Conservation (phyloP, 768 basidiomycete species). For the Gloeostereum incarnatum region DNA sequence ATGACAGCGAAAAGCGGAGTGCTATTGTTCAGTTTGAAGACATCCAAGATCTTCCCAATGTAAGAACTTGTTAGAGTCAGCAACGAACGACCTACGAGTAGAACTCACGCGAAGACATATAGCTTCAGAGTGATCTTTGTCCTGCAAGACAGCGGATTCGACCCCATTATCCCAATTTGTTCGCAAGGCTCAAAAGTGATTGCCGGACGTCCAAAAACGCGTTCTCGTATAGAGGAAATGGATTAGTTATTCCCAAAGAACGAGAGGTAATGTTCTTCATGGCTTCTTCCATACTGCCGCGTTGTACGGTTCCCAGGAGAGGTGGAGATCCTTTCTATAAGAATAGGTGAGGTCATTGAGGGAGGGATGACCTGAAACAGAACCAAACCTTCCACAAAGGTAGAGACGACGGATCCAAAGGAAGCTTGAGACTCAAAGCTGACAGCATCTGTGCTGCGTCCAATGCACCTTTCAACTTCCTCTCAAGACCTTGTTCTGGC, state of each 20-base stretch:
- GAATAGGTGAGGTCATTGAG: too few relatives aligned
- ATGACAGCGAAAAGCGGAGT: conserved; percentile 7
- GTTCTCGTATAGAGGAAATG: conserved; percentile 4
- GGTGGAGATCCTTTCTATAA: too few relatives aligned
- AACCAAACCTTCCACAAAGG: too few relatives aligned
- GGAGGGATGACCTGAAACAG: too few relatives aligned
- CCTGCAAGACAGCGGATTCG: conserved; percentile 1
- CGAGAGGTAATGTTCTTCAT: background rate
- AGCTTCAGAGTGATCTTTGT: conserved; percentile 3
- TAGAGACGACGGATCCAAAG: too few relatives aligned
- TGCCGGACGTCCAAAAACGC: conserved; percentile 8
- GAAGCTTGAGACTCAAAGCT: too few relatives aligned
- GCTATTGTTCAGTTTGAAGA: conserved; percentile 1
- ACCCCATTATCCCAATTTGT: background rate
- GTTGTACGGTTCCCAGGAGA: too few relatives aligned
- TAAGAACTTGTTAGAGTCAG: background rate
- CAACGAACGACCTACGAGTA: background rate
- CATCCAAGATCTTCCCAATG: conserved; percentile 3
- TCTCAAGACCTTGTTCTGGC: too few relatives aligned
- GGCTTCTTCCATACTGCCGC: too few relatives aligned
- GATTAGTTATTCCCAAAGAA: background rate
- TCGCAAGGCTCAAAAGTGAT: conserved; percentile 4
- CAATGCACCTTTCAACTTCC: too few relatives aligned
- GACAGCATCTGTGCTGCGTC: too few relatives aligned
- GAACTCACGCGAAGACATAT: conserved; percentile 5